Evolutionary conservation across 2,329 filamentous ascomycete genomes (phyloP), one percentile per base, ranked within the genome.

Genomic region (Talaromyces verruculosus): DNA sequence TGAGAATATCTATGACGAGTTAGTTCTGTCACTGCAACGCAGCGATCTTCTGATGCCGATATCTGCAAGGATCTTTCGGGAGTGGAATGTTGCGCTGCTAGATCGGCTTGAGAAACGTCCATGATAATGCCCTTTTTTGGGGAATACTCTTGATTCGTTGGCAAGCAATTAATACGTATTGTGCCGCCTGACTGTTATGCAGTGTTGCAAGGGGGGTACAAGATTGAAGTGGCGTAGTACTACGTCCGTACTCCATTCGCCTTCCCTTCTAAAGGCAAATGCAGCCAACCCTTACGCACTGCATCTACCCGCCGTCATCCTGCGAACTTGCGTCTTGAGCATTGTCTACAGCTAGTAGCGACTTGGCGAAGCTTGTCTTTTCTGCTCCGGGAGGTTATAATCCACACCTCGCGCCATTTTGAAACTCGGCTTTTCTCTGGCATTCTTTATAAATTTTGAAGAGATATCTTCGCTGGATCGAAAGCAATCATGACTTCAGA

Each of bases 81-180:
- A 83, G 22, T 88, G 85, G 85, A 76, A 81, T 11, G 84, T 87
- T 13, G 83, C 83, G 3, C 68, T 87, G 28, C 69, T 87, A 69
- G 77, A 81, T 71, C 75, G 84, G 11, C 85, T 83, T 67, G 72
- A 68, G 49, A 59, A 37, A 30, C 22, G 17, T 19, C 11, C 11
- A 37, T 43, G 51, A 63, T 19, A 25, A 43, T 45, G 8, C 2
- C 6, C 19, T 47, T 22, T 5, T 49, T 28, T 7, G 15, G 47
- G n/a, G 13, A 28, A 28, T 28, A 30, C 47, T 51, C 13, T 8
- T 51, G 47, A 28, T 51, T 37, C 30, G n/a, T 22, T 35, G 51
- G n/a, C 4, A 22, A 22, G 35, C 19, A 33, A 19, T 47, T 13
- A 33, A 15, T 47, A 37, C 39, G n/a, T 6, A 51, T 37, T n/a